Conservation (phyloP, 768 basidiomycete genomes). For the Ramaria sp. region DNA sequence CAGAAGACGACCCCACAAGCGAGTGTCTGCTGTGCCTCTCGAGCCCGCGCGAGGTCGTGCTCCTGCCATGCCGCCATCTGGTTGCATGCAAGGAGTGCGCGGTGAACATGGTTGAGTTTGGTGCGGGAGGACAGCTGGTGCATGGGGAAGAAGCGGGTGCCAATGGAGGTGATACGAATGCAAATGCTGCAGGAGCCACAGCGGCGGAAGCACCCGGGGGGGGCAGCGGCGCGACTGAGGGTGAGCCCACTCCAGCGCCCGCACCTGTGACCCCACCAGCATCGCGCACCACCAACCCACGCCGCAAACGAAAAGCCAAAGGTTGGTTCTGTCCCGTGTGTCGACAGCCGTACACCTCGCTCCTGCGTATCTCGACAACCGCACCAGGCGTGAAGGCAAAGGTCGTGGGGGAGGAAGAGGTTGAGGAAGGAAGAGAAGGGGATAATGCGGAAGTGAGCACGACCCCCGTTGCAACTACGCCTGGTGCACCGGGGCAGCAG, state of each 20-base stretch:
- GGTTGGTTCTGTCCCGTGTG: slow-evolving; percentile 98
- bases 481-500: neutral
- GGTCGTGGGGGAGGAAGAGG: neutral
- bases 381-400: slow-evolving; percentile 27
- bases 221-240: slow-evolving; percentile 6
- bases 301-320: slow-evolving; percentile 76
- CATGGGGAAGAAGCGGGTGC: slow-evolving; percentile 30
- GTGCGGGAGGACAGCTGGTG: slow-evolving; percentile 81
- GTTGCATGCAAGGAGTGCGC: slow-evolving; percentile 95
- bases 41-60: slow-evolving; percentile 80
- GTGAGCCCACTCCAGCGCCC: slow-evolving; percentile 9
- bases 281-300: slow-evolving; percentile 11
- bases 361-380: slow-evolving; percentile 69
- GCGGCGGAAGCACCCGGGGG: slow-evolving; percentile 10
- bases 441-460: neutral
- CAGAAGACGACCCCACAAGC: slow-evolving; percentile 47
- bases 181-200: slow-evolving; percentile 22
- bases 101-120: slow-evolving; percentile 95
- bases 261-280: slow-evolving; percentile 13
- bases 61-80: slow-evolving; percentile 87
- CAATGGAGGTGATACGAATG: slow-evolving; percentile 12
- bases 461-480: neutral
- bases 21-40: slow-evolving; percentile 91
- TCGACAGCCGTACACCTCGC: slow-evolving; percentile 86
- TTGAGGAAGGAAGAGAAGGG: no score